A percentile compares a stretch with the other conserved stretches of the same genome.
These are phyloP conservation scores for Sabuloglossum arenarium DNA, from an alignment of 495 filamentous ascomycete genomes.

Conservation along the genomic window DNA sequence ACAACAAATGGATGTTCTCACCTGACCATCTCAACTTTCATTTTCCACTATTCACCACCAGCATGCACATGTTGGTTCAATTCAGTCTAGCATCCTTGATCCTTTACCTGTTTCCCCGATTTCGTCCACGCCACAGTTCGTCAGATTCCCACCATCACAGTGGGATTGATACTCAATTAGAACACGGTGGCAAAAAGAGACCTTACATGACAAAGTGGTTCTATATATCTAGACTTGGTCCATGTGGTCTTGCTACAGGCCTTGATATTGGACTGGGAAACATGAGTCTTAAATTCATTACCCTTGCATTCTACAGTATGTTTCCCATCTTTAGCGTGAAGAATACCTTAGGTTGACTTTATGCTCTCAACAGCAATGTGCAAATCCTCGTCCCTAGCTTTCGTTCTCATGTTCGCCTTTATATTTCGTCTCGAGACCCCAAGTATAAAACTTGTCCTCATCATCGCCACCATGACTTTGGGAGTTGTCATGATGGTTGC, in stretches of 20 bases:
- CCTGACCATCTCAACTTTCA: slow-evolving; percentile 68
- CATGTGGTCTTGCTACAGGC: slow-evolving; percentile 82
- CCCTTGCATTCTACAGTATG: slow-evolving; percentile 87
- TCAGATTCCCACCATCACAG: slow-evolving; percentile 13
- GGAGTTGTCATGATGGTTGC: slow-evolving; percentile 99
- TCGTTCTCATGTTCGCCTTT: slow-evolving; percentile 92
- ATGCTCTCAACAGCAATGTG: slow-evolving; percentile 57
- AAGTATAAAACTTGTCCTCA: slow-evolving; percentile 61
- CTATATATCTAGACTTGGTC: slow-evolving; percentile 80
- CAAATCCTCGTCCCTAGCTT: slow-evolving; percentile 89
- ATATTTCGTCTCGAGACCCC: slow-evolving; percentile 78
- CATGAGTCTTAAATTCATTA: slow-evolving; percentile 86
- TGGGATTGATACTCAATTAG: no score
- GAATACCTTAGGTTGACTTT: not conserved
- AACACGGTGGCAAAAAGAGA: slow-evolving; percentile 23
- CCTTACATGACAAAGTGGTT: slow-evolving; percentile 81
- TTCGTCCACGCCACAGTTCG: slow-evolving; percentile 44
- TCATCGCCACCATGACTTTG: slow-evolving; percentile 82
- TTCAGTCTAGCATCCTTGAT: slow-evolving; percentile 65
- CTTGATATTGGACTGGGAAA: slow-evolving; percentile 95
- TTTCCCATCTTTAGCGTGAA: slow-evolving; percentile 2
- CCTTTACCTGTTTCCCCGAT: slow-evolving; percentile 61
- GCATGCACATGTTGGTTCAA: slow-evolving; percentile 89
- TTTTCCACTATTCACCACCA: slow-evolving; percentile 90
- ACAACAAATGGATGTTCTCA: slow-evolving; percentile 99